Evolutionary conservation across 805 yeast genomes (phyloP).

Genomic region (Wickerhamiella siamensis): DNA sequence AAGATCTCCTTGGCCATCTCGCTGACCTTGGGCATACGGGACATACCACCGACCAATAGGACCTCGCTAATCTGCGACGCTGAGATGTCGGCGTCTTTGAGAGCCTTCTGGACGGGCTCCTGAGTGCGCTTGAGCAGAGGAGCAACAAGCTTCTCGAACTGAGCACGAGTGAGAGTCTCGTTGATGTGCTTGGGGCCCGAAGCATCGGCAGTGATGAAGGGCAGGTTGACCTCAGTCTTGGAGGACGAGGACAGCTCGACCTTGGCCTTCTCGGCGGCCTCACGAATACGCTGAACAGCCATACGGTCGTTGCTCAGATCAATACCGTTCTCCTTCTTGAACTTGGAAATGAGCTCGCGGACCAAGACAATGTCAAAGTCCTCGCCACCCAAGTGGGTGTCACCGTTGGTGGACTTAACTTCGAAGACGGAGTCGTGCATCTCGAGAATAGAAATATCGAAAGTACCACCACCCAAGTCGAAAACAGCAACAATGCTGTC

Average conservation of each 20-base stretch:
- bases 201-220: slow-evolving; percentile 79
- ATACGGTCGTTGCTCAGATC: slow-evolving; percentile 51
- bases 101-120: slow-evolving; percentile 66
- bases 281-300: slow-evolving; percentile 77
- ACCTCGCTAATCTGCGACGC: slow-evolving; percentile 62
- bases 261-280: slow-evolving; percentile 83
- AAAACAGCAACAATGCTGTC: slow-evolving; percentile 85
- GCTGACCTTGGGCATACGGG: slow-evolving; percentile 80
- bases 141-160: slow-evolving; percentile 52
- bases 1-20: slow-evolving; percentile 64
- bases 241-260: slow-evolving; percentile 67
- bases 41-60: slow-evolving; percentile 82
- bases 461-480: slow-evolving; percentile 98
- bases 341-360: slow-evolving; percentile 65
- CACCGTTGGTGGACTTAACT: slow-evolving; percentile 96
- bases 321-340: slow-evolving; percentile 59
- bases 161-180: slow-evolving; percentile 51
- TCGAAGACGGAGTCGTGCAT: slow-evolving; percentile 96
- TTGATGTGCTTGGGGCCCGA: slow-evolving; percentile 68
- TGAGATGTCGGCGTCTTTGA: slow-evolving; percentile 62
- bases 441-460: slow-evolving; percentile 91
- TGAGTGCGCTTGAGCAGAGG: slow-evolving; percentile 58
- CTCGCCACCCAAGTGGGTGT: slow-evolving; percentile 87
- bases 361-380: slow-evolving; percentile 80
- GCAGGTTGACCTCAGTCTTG: slow-evolving; percentile 62